Evolutionary conservation across 352 stramenopile genomes (phyloP).

Genomic region (Phytophthora sp.): DNA sequence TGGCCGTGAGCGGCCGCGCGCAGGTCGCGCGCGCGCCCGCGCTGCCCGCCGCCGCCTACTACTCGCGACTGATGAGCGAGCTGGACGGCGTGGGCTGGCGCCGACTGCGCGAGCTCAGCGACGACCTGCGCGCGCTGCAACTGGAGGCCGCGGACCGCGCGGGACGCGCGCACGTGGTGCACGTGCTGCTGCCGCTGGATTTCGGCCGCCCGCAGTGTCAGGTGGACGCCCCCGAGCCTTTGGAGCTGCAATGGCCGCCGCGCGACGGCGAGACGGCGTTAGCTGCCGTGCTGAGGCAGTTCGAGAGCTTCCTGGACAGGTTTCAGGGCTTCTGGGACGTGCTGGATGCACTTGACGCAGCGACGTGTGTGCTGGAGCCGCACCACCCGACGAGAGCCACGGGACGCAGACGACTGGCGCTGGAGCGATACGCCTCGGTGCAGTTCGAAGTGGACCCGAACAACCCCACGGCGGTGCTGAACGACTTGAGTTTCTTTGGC

Average conservation of each 20-base stretch:
- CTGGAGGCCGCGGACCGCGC: slow-evolving; percentile 48
- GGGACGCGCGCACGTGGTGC: slow-evolving; percentile 51
- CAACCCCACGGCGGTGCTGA: slow-evolving; percentile 44
- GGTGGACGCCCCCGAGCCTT: slow-evolving; percentile 62
- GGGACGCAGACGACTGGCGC: slow-evolving; percentile 61
- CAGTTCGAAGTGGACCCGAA: slow-evolving; percentile 71
- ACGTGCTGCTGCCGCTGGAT: slow-evolving; percentile 47
- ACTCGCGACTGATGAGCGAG: slow-evolving; percentile 65
- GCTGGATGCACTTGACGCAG: slow-evolving; percentile 73
- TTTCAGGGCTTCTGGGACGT: slow-evolving; percentile 86
- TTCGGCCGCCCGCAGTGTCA: slow-evolving; percentile 38
- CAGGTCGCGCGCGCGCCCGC: background rate
- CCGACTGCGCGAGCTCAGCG: slow-evolving; percentile 53
- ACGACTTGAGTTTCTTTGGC: slow-evolving; percentile 80
- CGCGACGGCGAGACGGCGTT: slow-evolving; percentile 19
- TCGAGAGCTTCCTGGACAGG: slow-evolving; percentile 55
- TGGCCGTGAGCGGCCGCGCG: slow-evolving; percentile 45
- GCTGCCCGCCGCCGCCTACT: slow-evolving; percentile 62
- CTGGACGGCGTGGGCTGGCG: slow-evolving; percentile 70
- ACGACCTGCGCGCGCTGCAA: slow-evolving; percentile 65
- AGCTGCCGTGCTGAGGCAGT: slow-evolving; percentile 47
- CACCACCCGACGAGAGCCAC: slow-evolving; percentile 69
- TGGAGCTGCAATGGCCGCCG: slow-evolving; percentile 46
- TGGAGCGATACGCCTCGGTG: slow-evolving; percentile 72
- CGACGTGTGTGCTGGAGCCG: slow-evolving; percentile 81